Evolutionary conservation across 2,329 filamentous ascomycete species (phyloP), one percentile per base, ranked within the genome.

Genomic region (Stagonosporopsis rhizophila): DNA sequence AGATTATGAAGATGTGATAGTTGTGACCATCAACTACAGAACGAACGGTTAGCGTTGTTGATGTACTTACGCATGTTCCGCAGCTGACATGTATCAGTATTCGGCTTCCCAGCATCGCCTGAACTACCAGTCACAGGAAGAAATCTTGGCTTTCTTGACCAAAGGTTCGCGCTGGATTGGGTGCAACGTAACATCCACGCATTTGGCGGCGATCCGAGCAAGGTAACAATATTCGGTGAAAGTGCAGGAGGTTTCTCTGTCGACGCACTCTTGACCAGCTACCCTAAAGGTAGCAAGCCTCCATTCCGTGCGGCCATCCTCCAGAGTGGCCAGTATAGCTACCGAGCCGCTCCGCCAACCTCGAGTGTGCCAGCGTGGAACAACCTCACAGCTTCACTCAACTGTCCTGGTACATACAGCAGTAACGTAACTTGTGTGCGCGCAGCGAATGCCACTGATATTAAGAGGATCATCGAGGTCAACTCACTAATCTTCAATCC

Each of bases 71-170:
- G 3, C 1, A 2, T 30, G 8, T 12, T 6, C 5, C 12, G 15
- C 9, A 11, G 9, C 45, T 67, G 35, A 64, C 20, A 4, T 6
- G 4, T 12, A 7, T 1, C 39, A 73, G 70, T 69, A 1, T 73
- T 73, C 41, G 71, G 71, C 15, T 69, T 72, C 15, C 67, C 69
- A 41, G 56, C 41, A 20, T 60, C 67, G 8, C 62, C 69, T 2
- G 62, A 63, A 11, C 42, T 73, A 2, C 56, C 66, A 4, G 17
- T 66, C 9, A 49, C 60, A 12, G 61, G 58, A 19, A 61, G 57
- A 1, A 85, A 85, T 52, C 73, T 81, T 20, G 83, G 82, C 2
- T 83, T 85, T 67, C 83, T 82, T 74, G 83, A 85, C 49, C 83
- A 85, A 56, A 76, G 83, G n/a, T 66, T 79, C 19, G 83, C 82